These are phyloP conservation scores for Auricularia heimuer DNA, from an alignment of 768 basidiomycete species.

Conservation along the genomic window DNA sequence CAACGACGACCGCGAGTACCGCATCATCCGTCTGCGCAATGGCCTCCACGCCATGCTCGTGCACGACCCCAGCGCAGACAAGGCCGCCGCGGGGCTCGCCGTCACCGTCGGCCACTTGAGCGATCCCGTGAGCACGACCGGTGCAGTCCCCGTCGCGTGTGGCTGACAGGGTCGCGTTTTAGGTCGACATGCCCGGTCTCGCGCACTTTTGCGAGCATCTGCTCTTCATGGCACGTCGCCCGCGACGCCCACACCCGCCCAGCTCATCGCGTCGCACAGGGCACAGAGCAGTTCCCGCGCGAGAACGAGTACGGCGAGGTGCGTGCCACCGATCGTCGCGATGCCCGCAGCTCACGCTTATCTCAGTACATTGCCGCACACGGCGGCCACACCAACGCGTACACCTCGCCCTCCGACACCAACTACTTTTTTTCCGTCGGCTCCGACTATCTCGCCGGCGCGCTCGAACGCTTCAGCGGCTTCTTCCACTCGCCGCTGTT, in stretches of 20 bases:
- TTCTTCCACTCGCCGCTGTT: conserved; percentile 97
- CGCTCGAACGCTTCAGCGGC: conserved; percentile 65
- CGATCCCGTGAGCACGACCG: conserved; percentile 60
- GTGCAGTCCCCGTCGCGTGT: background rate
- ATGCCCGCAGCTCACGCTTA: background rate
- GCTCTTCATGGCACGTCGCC: conserved; percentile 73
- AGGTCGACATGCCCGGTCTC: conserved; percentile 85
- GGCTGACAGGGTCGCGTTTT: background rate
- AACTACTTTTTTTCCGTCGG: conserved; percentile 77
- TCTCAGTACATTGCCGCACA: conserved; percentile 32
- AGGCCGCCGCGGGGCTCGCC: conserved; percentile 89
- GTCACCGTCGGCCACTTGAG: conserved; percentile 89
- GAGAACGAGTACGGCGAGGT: conserved; percentile 95
- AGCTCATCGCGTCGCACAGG: conserved; percentile 31
- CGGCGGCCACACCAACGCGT: conserved; percentile 79
- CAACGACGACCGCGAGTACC: conserved; percentile 72
- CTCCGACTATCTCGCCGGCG: conserved; percentile 51
- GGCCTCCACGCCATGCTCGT: conserved; percentile 81
- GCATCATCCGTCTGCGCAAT: conserved; percentile 76
- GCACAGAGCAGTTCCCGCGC: conserved; percentile 71
- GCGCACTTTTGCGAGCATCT: conserved; percentile 96
- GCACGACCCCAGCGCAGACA: conserved; percentile 79
- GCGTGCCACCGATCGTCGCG: conserved; percentile 8
- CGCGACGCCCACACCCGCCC: background rate
- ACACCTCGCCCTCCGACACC: conserved; percentile 84